Conservation (phyloP, 192 early-diverging fungal genomes). For the Linnemannia zychae region DNA sequence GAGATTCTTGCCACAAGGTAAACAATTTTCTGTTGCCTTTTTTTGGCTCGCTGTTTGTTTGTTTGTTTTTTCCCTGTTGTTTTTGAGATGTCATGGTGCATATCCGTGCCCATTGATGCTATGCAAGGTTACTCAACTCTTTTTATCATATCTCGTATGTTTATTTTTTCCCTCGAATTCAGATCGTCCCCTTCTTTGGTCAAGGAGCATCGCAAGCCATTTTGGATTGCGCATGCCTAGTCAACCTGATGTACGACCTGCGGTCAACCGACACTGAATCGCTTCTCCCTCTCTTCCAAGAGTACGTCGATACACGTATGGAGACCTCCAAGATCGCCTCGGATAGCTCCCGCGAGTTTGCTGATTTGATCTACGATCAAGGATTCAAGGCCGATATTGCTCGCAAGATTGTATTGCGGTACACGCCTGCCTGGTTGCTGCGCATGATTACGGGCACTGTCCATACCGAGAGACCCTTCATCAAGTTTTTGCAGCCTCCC, state of each 20-base stretch:
- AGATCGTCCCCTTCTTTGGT: slow-evolving; percentile 56
- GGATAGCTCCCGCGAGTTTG: slow-evolving; percentile 53
- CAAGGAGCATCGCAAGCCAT: slow-evolving; percentile 53
- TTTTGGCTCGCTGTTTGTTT: slow-evolving; percentile 6
- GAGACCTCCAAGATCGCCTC: slow-evolving; percentile 43
- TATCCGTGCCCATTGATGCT: background rate
- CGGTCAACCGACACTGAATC: background rate
- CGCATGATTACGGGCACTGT: slow-evolving; percentile 45
- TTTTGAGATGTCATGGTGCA: slow-evolving; percentile 2
- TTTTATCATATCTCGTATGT: background rate
- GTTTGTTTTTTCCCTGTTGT: background rate
- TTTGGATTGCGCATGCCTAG: slow-evolving; percentile 40
- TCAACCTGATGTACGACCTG: slow-evolving; percentile 25
- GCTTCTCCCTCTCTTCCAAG: slow-evolving; percentile 23
- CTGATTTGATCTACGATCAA: slow-evolving; percentile 52
- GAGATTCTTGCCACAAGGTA: slow-evolving; percentile 41
- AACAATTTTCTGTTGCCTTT: background rate
- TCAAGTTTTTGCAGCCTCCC: slow-evolving; percentile 26
- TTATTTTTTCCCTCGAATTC: background rate
- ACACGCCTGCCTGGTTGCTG: slow-evolving; percentile 40
- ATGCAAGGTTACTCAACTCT: background rate
- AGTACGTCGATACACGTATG: slow-evolving; percentile 37
- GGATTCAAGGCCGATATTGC: slow-evolving; percentile 54
- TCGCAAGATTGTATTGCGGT: slow-evolving; percentile 42
- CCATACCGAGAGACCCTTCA: slow-evolving; percentile 16